These are phyloP conservation scores for Paracoccidioides lutzii DNA, from an alignment of 2,329 filamentous ascomycete genomes.

Conservation along the genomic window DNA sequence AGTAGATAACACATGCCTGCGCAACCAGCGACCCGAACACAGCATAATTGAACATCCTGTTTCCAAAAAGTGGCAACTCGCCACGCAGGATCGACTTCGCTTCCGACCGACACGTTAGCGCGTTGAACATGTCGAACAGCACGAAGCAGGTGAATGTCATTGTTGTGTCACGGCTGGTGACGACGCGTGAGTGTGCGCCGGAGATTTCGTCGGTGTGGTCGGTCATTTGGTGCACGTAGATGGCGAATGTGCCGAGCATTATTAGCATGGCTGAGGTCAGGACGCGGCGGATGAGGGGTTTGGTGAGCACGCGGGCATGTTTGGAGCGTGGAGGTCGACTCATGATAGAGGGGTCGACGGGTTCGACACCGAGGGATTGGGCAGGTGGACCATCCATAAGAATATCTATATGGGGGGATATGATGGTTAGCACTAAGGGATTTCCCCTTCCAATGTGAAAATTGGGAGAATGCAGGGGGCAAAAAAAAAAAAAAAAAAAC, in stretches of 20 bases:
- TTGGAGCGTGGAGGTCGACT: slow-evolving; percentile 74
- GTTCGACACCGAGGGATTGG: slow-evolving; percentile 90
- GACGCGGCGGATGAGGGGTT: slow-evolving; percentile 67
- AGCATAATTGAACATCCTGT: slow-evolving; percentile 93
- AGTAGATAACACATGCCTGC: slow-evolving; percentile 84
- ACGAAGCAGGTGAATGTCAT: slow-evolving; percentile 99
- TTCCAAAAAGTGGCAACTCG: slow-evolving; percentile 70
- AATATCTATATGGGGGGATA: slow-evolving; percentile 52
- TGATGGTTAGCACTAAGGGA: background rate
- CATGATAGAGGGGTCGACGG: slow-evolving; percentile 91
- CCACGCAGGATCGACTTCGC: slow-evolving; percentile 78
- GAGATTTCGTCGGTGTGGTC: slow-evolving; percentile 46
- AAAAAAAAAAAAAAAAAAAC: slow-evolving; percentile 25
- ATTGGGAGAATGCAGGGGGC: background rate
- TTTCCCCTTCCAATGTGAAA: background rate
- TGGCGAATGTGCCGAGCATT: slow-evolving; percentile 79
- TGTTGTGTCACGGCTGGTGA: slow-evolving; percentile 88
- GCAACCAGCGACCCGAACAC: slow-evolving; percentile 74
- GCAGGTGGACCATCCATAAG: slow-evolving; percentile 98
- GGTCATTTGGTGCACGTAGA: slow-evolving; percentile 86
- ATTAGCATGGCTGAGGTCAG: slow-evolving; percentile 79
- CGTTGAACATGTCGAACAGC: slow-evolving; percentile 99
- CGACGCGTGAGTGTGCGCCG: slow-evolving; percentile 41
- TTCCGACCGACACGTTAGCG: slow-evolving; percentile 81
- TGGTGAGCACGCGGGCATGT: slow-evolving; percentile 82